Percentiles rank a stretch among this genome's conserved stretches.
Evolutionary conservation across 2,329 filamentous ascomycete genomes (phyloP).

Genomic region (Trichocomaceae sp.): DNA sequence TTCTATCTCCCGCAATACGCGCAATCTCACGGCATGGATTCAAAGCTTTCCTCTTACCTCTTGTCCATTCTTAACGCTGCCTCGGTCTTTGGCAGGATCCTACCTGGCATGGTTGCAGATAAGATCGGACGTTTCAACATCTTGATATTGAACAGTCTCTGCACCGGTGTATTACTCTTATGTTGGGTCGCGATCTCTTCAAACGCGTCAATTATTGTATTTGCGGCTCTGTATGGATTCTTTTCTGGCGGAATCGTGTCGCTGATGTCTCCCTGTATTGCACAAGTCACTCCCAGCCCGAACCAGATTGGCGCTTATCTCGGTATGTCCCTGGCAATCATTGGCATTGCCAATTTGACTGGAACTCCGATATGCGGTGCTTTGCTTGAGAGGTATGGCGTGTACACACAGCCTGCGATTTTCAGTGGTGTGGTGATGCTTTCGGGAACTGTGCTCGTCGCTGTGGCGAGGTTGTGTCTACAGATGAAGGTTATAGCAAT

Average conservation of each 20-base stretch:
- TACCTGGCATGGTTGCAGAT: slow-evolving; percentile 30
- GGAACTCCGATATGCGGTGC: slow-evolving; percentile 53
- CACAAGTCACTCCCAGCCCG: slow-evolving; percentile 34
- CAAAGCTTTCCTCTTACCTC: slow-evolving; percentile 22
- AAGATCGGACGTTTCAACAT: slow-evolving; percentile 50
- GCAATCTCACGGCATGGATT: slow-evolving; percentile 17
- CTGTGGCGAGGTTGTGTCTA: slow-evolving; percentile 27
- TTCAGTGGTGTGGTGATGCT: slow-evolving; percentile 26
- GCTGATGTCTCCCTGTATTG: slow-evolving; percentile 30
- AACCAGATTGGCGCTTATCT: slow-evolving; percentile 52
- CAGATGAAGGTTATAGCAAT: slow-evolving; percentile 1
- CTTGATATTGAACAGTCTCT: slow-evolving; percentile 36
- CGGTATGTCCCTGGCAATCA: slow-evolving; percentile 50
- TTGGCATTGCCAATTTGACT: slow-evolving; percentile 46
- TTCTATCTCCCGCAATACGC: slow-evolving; percentile 28
- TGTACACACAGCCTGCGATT: slow-evolving; percentile 31
- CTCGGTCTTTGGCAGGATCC: slow-evolving; percentile 29
- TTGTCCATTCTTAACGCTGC: slow-evolving; percentile 28
- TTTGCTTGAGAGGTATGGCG: slow-evolving; percentile 41
- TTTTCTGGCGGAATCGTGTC: slow-evolving; percentile 47
- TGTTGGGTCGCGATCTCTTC: slow-evolving; percentile 39
- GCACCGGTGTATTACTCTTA: slow-evolving; percentile 37
- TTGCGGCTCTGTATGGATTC: slow-evolving; percentile 45
- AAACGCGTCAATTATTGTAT: slow-evolving; percentile 33
- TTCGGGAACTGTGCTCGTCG: slow-evolving; percentile 19